Conservation (phyloP, 805 yeast species). For the Starmera dryadoides region DNA sequence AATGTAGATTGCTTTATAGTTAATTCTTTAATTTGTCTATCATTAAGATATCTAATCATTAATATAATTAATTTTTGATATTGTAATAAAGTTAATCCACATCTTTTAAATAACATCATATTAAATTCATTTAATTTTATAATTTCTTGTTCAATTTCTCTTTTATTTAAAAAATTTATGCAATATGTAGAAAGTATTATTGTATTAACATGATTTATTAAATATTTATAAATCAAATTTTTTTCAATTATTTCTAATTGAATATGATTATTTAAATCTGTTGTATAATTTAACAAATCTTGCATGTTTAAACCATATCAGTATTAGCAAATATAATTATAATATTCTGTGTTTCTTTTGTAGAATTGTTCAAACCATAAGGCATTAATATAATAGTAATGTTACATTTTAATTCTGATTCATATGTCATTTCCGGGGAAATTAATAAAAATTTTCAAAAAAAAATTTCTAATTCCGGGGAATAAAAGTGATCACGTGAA, state of each 20-base stretch:
- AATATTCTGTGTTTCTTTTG: too few species aligned
- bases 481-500: too few species aligned
- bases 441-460: too few species aligned
- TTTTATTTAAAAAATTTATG: too few species aligned
- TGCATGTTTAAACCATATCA: too few species aligned
- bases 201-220: neutral
- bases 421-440: too few species aligned
- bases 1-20: neutral
- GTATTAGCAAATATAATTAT: too few species aligned
- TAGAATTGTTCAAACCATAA: too few species aligned
- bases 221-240: neutral
- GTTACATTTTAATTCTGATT: too few species aligned
- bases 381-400: too few species aligned
- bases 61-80: conserved; percentile 3
- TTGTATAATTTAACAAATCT: neutral
- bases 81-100: neutral
- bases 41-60: conserved; percentile 1
- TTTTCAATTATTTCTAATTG: neutral
- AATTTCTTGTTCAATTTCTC: neutral
- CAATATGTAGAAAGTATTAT: neutral
- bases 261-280: neutral
- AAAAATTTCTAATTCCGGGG: too few species aligned
- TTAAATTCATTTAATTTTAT: neutral
- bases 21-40: neutral
- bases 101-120: neutral